phyloP scores from a whole-genome alignment of 2,329 filamentous ascomycete genomes.

The Scleromitrula shiraiana region DNA sequence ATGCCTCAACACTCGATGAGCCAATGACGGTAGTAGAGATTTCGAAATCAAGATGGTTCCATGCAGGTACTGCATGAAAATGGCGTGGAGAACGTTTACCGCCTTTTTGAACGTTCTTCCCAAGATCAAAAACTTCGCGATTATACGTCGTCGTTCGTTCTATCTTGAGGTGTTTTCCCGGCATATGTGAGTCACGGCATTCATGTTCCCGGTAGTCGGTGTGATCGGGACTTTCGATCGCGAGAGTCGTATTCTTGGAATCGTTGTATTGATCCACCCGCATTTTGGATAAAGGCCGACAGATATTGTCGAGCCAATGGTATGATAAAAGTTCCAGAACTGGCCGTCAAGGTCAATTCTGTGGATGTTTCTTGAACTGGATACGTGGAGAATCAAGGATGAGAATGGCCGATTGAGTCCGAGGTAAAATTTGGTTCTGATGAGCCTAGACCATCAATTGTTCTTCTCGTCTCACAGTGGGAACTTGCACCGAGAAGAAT shows the following conservation, averaged over 20 bases:
- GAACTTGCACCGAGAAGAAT: background rate
- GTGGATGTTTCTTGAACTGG: background rate
- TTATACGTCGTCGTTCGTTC: background rate
- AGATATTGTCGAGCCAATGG: no score
- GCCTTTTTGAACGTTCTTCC: background rate
- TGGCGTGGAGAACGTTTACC: background rate
- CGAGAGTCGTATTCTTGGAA: no score
- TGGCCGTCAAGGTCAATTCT: background rate
- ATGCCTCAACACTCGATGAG: background rate
- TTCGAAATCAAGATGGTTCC: background rate
- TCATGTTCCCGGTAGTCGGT: no score
- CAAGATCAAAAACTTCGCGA: background rate
- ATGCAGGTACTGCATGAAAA: slow-evolving; percentile 6
- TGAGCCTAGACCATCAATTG: slow-evolving; percentile 7
- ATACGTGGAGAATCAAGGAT: background rate
- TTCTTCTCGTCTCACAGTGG: no score
- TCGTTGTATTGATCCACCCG: no score
- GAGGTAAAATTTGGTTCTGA: background rate
- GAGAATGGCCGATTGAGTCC: slow-evolving; percentile 1
- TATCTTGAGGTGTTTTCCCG: background rate
- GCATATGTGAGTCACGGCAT: no score
- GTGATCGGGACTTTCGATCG: no score
- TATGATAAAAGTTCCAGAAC: no score
- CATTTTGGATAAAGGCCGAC: no score
- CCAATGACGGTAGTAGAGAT: background rate